Conservation (phyloP, 164 flowering plant species). For the Sextonia rubra region DNA sequence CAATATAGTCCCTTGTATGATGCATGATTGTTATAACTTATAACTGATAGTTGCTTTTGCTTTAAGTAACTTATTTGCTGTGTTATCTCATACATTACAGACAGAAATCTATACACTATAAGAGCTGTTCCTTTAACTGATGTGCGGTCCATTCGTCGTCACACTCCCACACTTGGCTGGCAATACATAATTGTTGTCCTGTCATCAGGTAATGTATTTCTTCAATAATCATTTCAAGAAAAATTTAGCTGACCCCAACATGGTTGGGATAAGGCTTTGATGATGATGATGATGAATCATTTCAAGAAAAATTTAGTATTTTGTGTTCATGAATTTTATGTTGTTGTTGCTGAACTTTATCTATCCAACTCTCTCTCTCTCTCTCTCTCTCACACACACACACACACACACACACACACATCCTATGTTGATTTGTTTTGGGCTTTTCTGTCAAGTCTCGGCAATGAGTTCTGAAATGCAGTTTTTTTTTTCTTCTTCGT, state of each 20-base stretch:
- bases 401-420: too few species aligned
- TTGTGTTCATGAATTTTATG: not conserved
- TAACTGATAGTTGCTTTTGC: not conserved
- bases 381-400: too few species aligned
- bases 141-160: slow-evolving; percentile 80
- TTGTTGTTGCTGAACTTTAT: not conserved
- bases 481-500: too few species aligned
- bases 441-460: too few species aligned
- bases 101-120: slow-evolving; percentile 83
- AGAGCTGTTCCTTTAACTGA: slow-evolving; percentile 78
- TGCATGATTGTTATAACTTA: not conserved
- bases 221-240: not conserved
- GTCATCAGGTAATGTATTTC: slow-evolving; percentile 56
- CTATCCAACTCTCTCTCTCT: too few species aligned
- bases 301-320: not conserved
- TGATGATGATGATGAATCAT: too few species aligned
- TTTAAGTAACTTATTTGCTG: not conserved
- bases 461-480: too few species aligned
- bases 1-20: not conserved
- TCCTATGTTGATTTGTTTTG: too few species aligned
- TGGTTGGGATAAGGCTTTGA: too few species aligned
- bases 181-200: slow-evolving; percentile 85
- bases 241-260: too few species aligned
- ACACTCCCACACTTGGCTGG: slow-evolving; percentile 94
- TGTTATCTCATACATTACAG: slow-evolving; percentile 48